Base-by-base conservation (phyloP, 2,329 filamentous ascomycete species). In the Fusarium coffeatum region DNA sequence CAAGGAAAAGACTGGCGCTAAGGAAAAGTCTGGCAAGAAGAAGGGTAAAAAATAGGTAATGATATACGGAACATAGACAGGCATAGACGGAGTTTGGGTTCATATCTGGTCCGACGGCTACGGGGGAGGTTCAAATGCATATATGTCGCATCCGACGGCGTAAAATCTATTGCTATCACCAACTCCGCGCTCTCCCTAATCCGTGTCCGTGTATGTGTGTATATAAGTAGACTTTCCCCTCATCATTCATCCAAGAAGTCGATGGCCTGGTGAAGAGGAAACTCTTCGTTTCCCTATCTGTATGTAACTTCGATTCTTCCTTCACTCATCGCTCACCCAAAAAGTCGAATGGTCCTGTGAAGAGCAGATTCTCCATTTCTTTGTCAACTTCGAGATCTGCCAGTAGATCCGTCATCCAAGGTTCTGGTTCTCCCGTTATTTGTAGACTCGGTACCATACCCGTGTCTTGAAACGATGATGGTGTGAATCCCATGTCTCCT, bases 21-120 rank as follows among this genome's bases (percentile, higher is more conserved):
- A 76, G 9, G 77, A 77, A 50, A 74, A 69, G 41, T 20, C 48
- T 2, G 63, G 58, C 12, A 75, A 75, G 47, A 75, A 75, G 51
- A 76, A 75, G 68, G 57, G 53, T 49, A 75, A 59, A 74, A 75
- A 66, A 49, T 67, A 59, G 59, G 43, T 47, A 27, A 71, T 45
- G 64, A 68, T 59, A 57, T 37, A 69, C 66, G 49, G 71, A 68
- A 53, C 45, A 60, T 69, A 68, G 47, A 68, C 66, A 64, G 54
- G 45, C 45, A 69, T 74, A 73, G 64, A 75, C 56, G 65, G 69
- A 69, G 69, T 69, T 66, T 48, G 40, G 66, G 49, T 51, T 49
- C 18, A 16, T 15, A 42, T 42, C 23, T 42, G 40, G 57, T 64
- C 66, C 66, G 49, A 25, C 51, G 61, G 66, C 22, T 51, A 47